These are phyloP conservation scores for Pseudohalonectria lignicola DNA, from an alignment of 2,329 filamentous ascomycete species.

Conservation along the genomic window DNA sequence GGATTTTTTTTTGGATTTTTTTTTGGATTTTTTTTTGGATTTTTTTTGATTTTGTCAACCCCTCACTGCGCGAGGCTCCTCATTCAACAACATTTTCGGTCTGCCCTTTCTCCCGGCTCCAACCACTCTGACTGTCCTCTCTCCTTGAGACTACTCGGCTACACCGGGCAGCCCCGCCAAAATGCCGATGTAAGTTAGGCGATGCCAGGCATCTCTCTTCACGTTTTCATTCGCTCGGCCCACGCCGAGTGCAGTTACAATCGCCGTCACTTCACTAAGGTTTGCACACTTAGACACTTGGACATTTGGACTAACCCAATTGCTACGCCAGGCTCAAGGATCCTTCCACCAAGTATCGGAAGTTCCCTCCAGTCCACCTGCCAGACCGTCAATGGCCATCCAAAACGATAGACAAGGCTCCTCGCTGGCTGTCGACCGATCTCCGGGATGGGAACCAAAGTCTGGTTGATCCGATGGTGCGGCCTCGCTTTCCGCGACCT, in stretches of 20 bases:
- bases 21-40: not conserved
- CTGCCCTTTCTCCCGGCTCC: too few relatives aligned
- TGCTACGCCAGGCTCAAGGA: constrained; percentile 62
- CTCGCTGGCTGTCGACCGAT: constrained; percentile 83
- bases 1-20: not conserved
- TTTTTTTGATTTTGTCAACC: not conserved
- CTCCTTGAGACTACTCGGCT: too few relatives aligned
- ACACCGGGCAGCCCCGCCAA: constrained; percentile 8
- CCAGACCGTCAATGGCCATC: constrained; percentile 73
- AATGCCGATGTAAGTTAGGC: constrained; percentile 22
- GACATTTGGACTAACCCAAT: not conserved
- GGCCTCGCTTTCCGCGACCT: constrained; percentile 11
- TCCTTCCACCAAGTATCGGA: constrained; percentile 66
- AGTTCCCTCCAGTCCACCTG: constrained; percentile 55
- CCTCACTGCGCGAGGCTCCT: too few relatives aligned
- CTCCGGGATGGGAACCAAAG: constrained; percentile 91
- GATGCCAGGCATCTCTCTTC: too few relatives aligned
- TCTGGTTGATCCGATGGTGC: constrained; percentile 83
- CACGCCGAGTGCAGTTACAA: too few relatives aligned
- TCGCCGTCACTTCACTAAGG: too few relatives aligned
- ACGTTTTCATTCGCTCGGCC: too few relatives aligned
- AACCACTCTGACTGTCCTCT: too few relatives aligned
- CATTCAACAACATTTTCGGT: too few relatives aligned
- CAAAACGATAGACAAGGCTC: constrained; percentile 72
- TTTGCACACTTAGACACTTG: too few relatives aligned